These are phyloP conservation scores for Neurospora sp. DNA, from an alignment of 495 filamentous ascomycete species.

Conservation along the genomic window DNA sequence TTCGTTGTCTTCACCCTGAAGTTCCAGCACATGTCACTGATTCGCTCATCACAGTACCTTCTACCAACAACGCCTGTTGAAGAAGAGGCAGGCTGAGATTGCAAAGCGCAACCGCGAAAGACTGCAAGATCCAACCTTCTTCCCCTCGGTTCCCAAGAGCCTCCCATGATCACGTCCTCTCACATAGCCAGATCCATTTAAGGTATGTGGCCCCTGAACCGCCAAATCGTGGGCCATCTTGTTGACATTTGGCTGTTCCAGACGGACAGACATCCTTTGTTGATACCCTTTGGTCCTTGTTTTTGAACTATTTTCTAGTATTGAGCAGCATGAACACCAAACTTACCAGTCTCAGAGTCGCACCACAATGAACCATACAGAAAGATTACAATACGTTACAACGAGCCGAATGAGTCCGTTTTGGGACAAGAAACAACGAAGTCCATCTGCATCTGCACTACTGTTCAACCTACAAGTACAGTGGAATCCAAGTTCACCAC, in stretches of 20 bases:
- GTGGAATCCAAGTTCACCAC: not conserved
- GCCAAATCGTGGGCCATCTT: not conserved
- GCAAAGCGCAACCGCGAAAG: constrained; percentile 75
- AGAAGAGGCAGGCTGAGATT: constrained; percentile 66
- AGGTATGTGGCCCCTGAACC: not conserved
- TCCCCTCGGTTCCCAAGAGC: constrained; percentile 73
- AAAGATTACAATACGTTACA: not conserved
- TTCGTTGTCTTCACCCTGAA: constrained; percentile 25
- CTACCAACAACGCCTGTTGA: constrained; percentile 74
- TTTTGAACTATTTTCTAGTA: not conserved
- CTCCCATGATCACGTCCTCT: constrained; percentile 34
- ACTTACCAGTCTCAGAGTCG: not conserved
- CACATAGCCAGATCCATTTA: rapidly evolving
- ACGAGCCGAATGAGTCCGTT: not conserved
- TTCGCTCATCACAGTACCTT: constrained; percentile 49
- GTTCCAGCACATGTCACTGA: not conserved
- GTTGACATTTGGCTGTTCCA: not conserved
- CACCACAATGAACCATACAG: not conserved
- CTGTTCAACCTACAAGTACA: not conserved
- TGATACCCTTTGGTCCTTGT: not conserved
- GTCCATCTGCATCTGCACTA: not conserved
- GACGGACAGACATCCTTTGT: not conserved
- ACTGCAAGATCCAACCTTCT: constrained; percentile 63
- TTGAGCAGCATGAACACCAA: not conserved
- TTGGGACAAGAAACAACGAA: not conserved